Evolutionary conservation across 1,139 yeast genomes (phyloP).

Genomic region (Candida albicans): DNA sequence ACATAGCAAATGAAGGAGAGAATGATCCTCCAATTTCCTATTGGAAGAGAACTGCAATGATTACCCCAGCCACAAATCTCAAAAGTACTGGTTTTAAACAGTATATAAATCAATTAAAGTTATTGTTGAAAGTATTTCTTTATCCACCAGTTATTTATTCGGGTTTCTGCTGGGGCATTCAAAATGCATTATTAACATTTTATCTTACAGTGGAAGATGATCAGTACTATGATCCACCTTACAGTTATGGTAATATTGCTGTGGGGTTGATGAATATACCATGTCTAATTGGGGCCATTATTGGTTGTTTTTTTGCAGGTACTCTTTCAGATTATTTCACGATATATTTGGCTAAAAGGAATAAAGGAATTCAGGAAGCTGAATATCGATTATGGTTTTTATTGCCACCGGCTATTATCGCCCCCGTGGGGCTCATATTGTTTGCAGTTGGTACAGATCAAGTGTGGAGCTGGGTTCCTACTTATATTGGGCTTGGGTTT

Average conservation of each 20-base stretch:
- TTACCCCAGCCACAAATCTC: slow-evolving; percentile 67
- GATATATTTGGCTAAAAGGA: slow-evolving; percentile 66
- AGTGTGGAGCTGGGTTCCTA: slow-evolving; percentile 58
- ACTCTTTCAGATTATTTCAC: slow-evolving; percentile 71
- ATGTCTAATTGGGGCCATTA: slow-evolving; percentile 72
- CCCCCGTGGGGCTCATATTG: slow-evolving; percentile 72
- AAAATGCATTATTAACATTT: slow-evolving; percentile 77
- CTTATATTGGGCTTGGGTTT: slow-evolving; percentile 63
- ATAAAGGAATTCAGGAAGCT: slow-evolving; percentile 74
- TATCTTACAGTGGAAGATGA: slow-evolving; percentile 81
- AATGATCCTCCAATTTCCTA: slow-evolving; percentile 48
- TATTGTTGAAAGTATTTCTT: slow-evolving; percentile 64
- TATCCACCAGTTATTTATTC: slow-evolving; percentile 79
- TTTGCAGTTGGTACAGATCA: slow-evolving; percentile 76
- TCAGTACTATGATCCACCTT: slow-evolving; percentile 66
- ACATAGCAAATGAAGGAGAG: slow-evolving; percentile 5
- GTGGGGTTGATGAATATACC: slow-evolving; percentile 69
- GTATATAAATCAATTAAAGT: slow-evolving; percentile 54
- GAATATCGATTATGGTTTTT: slow-evolving; percentile 76
- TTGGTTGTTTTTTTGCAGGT: slow-evolving; percentile 82
- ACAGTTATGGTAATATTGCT: slow-evolving; percentile 68
- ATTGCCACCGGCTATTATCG: slow-evolving; percentile 61
- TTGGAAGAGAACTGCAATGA: slow-evolving; percentile 54
- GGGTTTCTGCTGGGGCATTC: slow-evolving; percentile 81
- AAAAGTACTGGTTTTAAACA: slow-evolving; percentile 70